These are phyloP conservation scores for Fusarium sp. DNA, from an alignment of 2,329 filamentous ascomycete genomes.

Conservation along the genomic window DNA sequence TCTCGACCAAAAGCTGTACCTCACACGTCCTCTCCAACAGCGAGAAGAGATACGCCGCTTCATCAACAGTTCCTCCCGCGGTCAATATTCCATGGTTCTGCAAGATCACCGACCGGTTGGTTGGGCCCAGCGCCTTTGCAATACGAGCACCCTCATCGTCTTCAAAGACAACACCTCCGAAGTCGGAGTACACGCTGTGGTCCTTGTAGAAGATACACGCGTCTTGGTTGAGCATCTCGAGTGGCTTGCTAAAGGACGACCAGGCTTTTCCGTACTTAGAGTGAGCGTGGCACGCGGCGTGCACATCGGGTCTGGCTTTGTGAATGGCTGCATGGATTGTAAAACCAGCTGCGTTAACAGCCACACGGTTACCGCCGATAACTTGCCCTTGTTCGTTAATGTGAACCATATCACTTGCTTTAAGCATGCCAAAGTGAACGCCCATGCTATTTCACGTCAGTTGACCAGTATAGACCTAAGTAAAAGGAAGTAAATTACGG, in stretches of 20 bases:
- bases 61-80: constrained; percentile 74
- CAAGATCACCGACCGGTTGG: constrained; percentile 68
- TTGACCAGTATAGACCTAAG: fast-evolving
- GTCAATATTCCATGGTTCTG: constrained; percentile 76
- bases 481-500: constrained; percentile 52
- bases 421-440: constrained; percentile 72
- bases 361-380: constrained; percentile 68
- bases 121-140: constrained; percentile 67
- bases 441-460: constrained; percentile 56
- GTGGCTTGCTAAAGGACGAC: constrained; percentile 67
- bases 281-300: constrained; percentile 73
- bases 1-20: constrained; percentile 53
- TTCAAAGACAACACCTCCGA: constrained; percentile 73
- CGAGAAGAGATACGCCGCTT: constrained; percentile 73
- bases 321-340: constrained; percentile 73
- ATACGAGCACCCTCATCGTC: constrained; percentile 71
- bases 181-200: constrained; percentile 71
- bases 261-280: constrained; percentile 71
- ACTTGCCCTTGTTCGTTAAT: constrained; percentile 70
- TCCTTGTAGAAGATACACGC: constrained; percentile 69
- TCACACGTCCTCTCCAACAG: constrained; percentile 53
- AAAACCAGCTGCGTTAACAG: constrained; percentile 73
- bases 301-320: constrained; percentile 70
- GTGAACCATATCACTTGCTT: constrained; percentile 72
- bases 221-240: constrained; percentile 74